Percentiles rank a stretch among this genome's conserved stretches.
Evolutionary conservation across 352 stramenopile genomes (phyloP).

Genomic region (Pythium apleroticum): DNA sequence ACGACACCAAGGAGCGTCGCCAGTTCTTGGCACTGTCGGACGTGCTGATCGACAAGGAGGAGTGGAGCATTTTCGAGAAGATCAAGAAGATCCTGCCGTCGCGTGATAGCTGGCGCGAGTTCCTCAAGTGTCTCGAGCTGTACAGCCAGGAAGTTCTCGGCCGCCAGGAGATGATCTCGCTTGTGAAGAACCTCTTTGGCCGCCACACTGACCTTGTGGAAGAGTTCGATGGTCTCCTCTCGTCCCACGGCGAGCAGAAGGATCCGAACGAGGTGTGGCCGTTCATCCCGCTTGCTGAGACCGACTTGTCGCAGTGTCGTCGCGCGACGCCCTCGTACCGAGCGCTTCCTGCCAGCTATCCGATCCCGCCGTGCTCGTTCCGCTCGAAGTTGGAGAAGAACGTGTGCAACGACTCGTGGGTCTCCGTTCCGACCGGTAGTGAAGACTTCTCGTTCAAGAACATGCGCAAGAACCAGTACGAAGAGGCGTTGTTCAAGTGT

Average conservation of each 20-base stretch:
- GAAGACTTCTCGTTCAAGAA: conserved; percentile 99
- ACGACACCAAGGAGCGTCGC: conserved; percentile 76
- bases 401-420: conserved; percentile 96
- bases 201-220: conserved; percentile 82
- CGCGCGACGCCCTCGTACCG: conserved; percentile 97
- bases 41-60: conserved; percentile 81
- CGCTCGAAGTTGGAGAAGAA: conserved; percentile 90
- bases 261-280: conserved; percentile 89
- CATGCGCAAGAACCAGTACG: conserved; percentile 99
- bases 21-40: conserved; percentile 71
- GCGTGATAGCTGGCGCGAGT: conserved; percentile 95
- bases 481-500: conserved; percentile 98
- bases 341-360: conserved; percentile 96
- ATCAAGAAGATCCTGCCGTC: conserved; percentile 93
- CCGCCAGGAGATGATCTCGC: conserved; percentile 85
- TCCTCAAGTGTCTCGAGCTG: conserved; percentile 98
- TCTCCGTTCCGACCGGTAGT: conserved; percentile 96
- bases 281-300: conserved; percentile 90
- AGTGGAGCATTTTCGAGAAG: conserved; percentile 94
- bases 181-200: conserved; percentile 88
- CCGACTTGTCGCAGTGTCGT: conserved; percentile 89
- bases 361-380: conserved; percentile 95
- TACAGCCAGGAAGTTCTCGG: conserved; percentile 97
- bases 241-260: conserved; percentile 76
- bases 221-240: conserved; percentile 75